phyloP scores from a whole-genome alignment of 768 basidiomycete species.

The Kwoniella europaea region DNA sequence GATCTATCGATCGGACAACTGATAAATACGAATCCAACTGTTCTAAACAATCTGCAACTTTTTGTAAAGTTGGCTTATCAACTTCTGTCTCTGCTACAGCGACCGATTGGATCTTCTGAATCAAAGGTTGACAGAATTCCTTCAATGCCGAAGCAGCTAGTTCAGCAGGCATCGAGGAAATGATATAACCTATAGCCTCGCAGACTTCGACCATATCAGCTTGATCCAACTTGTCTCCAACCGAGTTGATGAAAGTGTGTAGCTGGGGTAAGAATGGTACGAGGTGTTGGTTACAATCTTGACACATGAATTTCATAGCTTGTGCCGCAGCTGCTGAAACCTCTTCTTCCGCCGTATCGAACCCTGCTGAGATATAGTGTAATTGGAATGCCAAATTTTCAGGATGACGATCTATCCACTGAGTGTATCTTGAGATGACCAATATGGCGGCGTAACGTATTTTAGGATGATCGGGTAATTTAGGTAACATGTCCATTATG shows the following conservation, averaged over 20 bases:
- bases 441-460: constrained; percentile 94
- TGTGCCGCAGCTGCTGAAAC: constrained; percentile 93
- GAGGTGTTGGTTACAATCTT: constrained; percentile 95
- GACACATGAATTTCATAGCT: constrained; percentile 93
- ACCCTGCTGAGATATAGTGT: constrained; percentile 89
- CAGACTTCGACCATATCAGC: constrained; percentile 91
- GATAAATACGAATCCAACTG: constrained; percentile 90
- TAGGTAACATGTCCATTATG: constrained; percentile 92
- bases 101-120: constrained; percentile 73
- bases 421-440: constrained; percentile 92
- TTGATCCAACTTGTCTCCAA: constrained; percentile 77
- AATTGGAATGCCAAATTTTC: constrained; percentile 82
- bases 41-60: constrained; percentile 81
- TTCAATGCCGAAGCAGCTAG: constrained; percentile 83
- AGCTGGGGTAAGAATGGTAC: constrained; percentile 89
- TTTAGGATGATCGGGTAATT: constrained; percentile 82
- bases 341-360: constrained; percentile 72
- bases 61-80: constrained; percentile 73
- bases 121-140: constrained; percentile 82
- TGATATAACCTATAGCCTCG: constrained; percentile 93
- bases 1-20: constrained; percentile 78
- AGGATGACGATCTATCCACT: constrained; percentile 92
- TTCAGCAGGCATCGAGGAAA: constrained; percentile 89
- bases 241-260: constrained; percentile 81
- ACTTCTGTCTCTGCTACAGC: constrained; percentile 65